Evolutionary conservation across 2,329 filamentous ascomycete genomes (phyloP).

Genomic region (Pestalotiopsis sp.): DNA sequence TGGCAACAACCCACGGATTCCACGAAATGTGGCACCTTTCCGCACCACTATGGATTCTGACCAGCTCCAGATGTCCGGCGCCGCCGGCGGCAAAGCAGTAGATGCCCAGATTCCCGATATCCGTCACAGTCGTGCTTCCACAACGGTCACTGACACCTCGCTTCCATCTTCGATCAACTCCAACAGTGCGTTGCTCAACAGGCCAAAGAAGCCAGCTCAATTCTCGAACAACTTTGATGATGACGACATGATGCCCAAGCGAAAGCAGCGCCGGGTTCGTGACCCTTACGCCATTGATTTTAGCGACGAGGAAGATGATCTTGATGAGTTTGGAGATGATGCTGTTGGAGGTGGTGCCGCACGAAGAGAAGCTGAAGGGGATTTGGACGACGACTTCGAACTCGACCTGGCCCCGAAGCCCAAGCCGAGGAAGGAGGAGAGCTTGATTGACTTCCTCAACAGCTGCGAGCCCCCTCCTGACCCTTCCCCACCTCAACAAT

Average conservation of each 20-base stretch:
- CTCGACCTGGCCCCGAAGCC: conserved; percentile 46
- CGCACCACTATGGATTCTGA: conserved; percentile 84
- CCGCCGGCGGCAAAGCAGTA: conserved; percentile 54
- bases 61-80: conserved; percentile 55
- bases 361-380: neutral
- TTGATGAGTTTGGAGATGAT: conserved; percentile 37
- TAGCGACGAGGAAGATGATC: conserved; percentile 67
- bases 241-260: conserved; percentile 61
- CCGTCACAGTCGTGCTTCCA: conserved; percentile 57
- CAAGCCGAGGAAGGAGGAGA: conserved; percentile 58
- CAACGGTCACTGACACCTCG: conserved; percentile 59
- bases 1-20: conserved; percentile 68
- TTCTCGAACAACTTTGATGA: conserved; percentile 45
- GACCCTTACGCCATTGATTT: conserved; percentile 94
- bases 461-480: conserved; percentile 66
- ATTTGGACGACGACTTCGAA: conserved; percentile 45
- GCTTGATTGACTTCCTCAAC: conserved; percentile 71
- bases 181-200: conserved; percentile 65
- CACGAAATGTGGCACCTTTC: conserved; percentile 82
- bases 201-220: conserved; percentile 37
- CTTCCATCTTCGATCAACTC: conserved; percentile 71
- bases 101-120: conserved; percentile 59
- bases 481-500: conserved; percentile 36
- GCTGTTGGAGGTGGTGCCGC: neutral
- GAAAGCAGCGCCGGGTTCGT: conserved; percentile 74